Base-by-base conservation (phyloP, 2,329 filamentous ascomycete species). In the Colletotrichum neosansevieriae region DNA sequence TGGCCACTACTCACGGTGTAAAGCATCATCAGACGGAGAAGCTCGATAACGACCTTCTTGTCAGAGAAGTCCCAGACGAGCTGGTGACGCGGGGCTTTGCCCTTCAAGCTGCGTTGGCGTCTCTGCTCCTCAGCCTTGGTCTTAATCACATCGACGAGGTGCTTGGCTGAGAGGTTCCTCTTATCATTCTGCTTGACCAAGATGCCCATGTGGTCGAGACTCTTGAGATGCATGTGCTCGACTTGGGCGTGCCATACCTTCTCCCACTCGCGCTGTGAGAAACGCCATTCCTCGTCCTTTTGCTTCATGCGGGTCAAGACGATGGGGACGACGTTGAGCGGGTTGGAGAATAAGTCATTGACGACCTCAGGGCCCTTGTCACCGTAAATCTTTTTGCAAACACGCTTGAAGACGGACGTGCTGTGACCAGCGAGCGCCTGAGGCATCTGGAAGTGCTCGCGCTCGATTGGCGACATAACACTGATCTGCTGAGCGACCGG, bases 191-290 rank as follows among this genome's bases (percentile, higher is more conserved):
- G 89, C 81, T 96, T 97, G 75, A 94, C 92, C 60, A 94, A 91
- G 68, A 97, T 94, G 19, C 94, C 94, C 87, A 98, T 97, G 76
- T 99, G 96, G 76, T 99, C 96, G 59, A 99, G 88, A 78, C 94
- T 97, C 83, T 94, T 97, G 81, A 97, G 93, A 80, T 98, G 97
- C 83, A 97, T 95, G 75, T 92, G 91, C 76, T 97, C 92, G 24
- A 95, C 98, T 81, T 98, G 96, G 57, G 94, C 91, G 71, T 96
- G 94, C 96, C 96, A 99, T 7, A 99, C 94, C 80, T 98, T 98
- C 79, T 98, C 94, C 96, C 96, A 99, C 77, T 99, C 97, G 36
- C 96, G 93, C 78, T 93, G 94, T 6, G 94, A 95, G 73, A 97
- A 94, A 72, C 97, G 94, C 96, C 96, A 99, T 75, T 98, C 94